phyloP scores from a whole-genome alignment of 208 protist species.

The Tetramitus jugosus region DNA sequence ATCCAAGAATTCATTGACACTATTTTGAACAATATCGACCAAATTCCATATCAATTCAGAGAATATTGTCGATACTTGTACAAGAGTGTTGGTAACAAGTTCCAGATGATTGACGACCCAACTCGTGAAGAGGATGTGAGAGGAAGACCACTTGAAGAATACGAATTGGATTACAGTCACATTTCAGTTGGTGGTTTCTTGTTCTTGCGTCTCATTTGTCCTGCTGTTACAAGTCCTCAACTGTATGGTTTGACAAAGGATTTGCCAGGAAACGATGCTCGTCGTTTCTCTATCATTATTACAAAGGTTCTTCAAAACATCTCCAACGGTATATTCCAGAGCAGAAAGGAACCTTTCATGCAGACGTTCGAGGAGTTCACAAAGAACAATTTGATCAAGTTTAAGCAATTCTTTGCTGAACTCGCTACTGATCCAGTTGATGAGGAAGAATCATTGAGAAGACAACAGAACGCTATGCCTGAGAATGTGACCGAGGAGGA shows the following conservation, averaged over 20 bases:
- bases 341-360: slow-evolving; percentile 48
- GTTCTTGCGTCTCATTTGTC: slow-evolving; percentile 48
- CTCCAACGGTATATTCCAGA: slow-evolving; percentile 38
- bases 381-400: slow-evolving; percentile 32
- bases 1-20: slow-evolving; percentile 28
- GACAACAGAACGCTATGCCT: neutral
- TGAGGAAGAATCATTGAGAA: neutral
- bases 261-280: slow-evolving; percentile 13
- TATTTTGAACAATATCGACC: slow-evolving; percentile 13
- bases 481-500: neutral
- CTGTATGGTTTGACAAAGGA: slow-evolving; percentile 21
- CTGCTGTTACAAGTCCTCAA: slow-evolving; percentile 39
- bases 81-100: slow-evolving; percentile 1
- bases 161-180: slow-evolving; percentile 39
- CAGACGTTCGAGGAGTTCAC: slow-evolving; percentile 38
- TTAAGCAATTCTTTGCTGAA: slow-evolving; percentile 39
- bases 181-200: slow-evolving; percentile 47
- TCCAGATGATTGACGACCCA: slow-evolving; percentile 30
- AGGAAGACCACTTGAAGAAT: slow-evolving; percentile 37
- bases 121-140: slow-evolving; percentile 31
- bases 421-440: slow-evolving; percentile 2
- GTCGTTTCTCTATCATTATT: slow-evolving; percentile 37
- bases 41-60: neutral
- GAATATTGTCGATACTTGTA: slow-evolving; percentile 15
- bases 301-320: slow-evolving; percentile 47